phyloP scores from a whole-genome alignment of 78 protist species.

The Dictyostelium brefeldianum region DNA sequence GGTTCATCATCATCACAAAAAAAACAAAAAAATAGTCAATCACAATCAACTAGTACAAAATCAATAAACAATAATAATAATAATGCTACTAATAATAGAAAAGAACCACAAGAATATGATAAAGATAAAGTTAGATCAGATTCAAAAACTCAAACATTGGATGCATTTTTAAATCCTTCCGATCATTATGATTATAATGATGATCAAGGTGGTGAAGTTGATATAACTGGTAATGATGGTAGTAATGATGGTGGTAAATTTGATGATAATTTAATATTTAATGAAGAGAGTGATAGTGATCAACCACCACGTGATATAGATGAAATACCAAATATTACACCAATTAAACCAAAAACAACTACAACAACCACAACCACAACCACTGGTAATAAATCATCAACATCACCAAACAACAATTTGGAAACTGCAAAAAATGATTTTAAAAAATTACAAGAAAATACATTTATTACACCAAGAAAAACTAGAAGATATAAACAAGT shows the following conservation, averaged over 20 bases:
- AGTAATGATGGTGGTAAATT: neutral
- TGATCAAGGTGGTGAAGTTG: neutral
- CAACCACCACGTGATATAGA: conserved; percentile 30
- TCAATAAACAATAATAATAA: neutral
- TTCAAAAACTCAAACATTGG: conserved; percentile 61
- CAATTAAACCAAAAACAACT: conserved; percentile 17
- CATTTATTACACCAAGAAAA: conserved; percentile 27
- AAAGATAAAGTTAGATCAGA: conserved; percentile 68
- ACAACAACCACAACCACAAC: neutral
- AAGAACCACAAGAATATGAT: conserved; percentile 11
- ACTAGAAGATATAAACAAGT: conserved; percentile 60
- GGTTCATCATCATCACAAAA: neutral
- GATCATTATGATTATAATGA: neutral
- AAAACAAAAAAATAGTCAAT: neutral
- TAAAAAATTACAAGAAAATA: neutral
- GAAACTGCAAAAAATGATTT: neutral
- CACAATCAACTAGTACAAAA: neutral
- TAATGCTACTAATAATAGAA: neutral
- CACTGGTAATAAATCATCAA: neutral
- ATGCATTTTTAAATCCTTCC: conserved; percentile 36
- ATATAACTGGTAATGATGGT: neutral
- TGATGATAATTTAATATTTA: neutral
- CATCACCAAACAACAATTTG: neutral
- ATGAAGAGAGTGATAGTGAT: neutral
- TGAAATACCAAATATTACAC: neutral